Evolutionary conservation across 495 filamentous ascomycete genomes (phyloP).

Genomic region (Neurospora africana): DNA sequence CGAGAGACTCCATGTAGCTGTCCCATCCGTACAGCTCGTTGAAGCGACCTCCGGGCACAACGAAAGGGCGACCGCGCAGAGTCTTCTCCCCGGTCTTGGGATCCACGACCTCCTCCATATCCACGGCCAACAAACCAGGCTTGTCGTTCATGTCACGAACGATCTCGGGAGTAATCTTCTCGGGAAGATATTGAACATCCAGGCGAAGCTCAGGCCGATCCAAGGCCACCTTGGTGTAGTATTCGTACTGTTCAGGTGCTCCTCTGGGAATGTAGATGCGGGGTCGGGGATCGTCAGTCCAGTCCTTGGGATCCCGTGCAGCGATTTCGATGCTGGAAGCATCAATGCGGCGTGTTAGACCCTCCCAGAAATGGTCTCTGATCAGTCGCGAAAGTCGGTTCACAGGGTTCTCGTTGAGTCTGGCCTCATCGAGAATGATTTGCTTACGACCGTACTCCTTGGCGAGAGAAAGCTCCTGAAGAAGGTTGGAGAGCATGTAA

Average conservation of each 20-base stretch:
- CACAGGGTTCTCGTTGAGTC: constrained; percentile 87
- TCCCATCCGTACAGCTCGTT: constrained; percentile 98
- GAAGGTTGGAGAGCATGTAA: constrained; percentile 89
- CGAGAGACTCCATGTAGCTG: constrained; percentile 91
- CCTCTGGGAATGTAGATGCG: constrained; percentile 87
- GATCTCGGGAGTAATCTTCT: constrained; percentile 65
- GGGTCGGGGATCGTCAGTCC: constrained; percentile 75
- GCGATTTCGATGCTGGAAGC: constrained; percentile 76
- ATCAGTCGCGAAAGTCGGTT: constrained; percentile 77
- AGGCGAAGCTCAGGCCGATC: constrained; percentile 70
- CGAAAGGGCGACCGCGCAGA: constrained; percentile 76
- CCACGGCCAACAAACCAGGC: constrained; percentile 80
- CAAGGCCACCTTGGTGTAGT: constrained; percentile 67
- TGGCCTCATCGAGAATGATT: constrained; percentile 76
- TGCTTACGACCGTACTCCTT: constrained; percentile 73
- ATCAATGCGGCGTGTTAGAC: constrained; percentile 79
- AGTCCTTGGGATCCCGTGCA: constrained; percentile 80
- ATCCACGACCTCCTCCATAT: constrained; percentile 67
- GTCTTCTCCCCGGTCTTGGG: constrained; percentile 53
- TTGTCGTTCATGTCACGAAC: constrained; percentile 63
- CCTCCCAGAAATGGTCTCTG: constrained; percentile 79
- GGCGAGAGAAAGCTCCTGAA: constrained; percentile 87
- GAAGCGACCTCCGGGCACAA: constrained; percentile 92
- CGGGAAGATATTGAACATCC: constrained; percentile 69
- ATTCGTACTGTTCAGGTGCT: constrained; percentile 76